A percentile compares a stretch with the other conserved stretches of the same genome.
These are phyloP conservation scores for Lindgomyces ingoldianus DNA, from an alignment of 495 filamentous ascomycete genomes.

Conservation along the genomic window DNA sequence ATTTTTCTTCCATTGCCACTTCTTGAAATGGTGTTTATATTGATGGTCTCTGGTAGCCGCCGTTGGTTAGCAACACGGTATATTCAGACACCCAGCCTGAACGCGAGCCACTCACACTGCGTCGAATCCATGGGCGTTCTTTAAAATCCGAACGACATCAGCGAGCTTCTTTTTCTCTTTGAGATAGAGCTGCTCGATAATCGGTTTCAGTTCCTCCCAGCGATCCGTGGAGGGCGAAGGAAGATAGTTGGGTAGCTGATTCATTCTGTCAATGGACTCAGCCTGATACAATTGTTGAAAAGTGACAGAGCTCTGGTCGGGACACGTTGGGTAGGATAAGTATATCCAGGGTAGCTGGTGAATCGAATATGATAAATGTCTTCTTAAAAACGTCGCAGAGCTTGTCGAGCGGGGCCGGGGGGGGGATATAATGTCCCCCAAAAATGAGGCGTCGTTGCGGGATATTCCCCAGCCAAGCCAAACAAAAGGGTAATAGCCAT, in stretches of 20 bases:
- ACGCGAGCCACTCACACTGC: conserved; percentile 44
- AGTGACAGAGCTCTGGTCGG: neutral
- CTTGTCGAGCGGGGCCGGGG: no score
- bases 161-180: conserved; percentile 35
- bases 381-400: no score
- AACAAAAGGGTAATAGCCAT: neutral
- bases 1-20: conserved; percentile 49
- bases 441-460: no score
- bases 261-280: neutral
- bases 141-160: conserved; percentile 42
- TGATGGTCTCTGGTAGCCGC: conserved; percentile 45
- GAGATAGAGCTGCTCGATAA: conserved; percentile 46
- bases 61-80: no score
- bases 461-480: neutral
- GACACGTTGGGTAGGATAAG: no score
- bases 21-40: conserved; percentile 49
- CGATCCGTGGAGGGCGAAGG: conserved; percentile 38
- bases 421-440: no score
- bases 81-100: no score
- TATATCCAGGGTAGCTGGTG: no score
- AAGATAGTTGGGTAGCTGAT: neutral
- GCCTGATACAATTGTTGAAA: neutral
- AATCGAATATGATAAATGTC: no score
- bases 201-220: conserved; percentile 47
- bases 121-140: conserved; percentile 41